Conservation (phyloP, 2,329 filamentous ascomycete genomes). For the Metarhizium brunneum region DNA sequence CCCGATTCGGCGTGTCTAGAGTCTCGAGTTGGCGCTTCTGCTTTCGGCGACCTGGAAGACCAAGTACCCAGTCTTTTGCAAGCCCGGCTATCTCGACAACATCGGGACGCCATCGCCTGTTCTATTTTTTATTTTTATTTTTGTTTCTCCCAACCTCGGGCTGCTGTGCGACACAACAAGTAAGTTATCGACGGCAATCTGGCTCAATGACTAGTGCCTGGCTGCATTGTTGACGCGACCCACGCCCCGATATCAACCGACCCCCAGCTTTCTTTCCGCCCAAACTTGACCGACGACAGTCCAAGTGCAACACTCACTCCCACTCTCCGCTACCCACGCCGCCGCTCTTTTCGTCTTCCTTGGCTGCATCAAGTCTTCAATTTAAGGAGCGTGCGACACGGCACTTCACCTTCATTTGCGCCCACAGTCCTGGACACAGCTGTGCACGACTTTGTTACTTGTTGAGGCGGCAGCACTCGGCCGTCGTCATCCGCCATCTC, state of each 20-base stretch:
- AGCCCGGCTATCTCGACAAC: too few relatives aligned
- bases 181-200: too few relatives aligned
- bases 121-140: too few relatives aligned
- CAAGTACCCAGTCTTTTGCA: too few relatives aligned
- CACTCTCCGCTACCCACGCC: not conserved
- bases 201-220: not conserved
- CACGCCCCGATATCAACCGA: not conserved
- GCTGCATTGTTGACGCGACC: not conserved
- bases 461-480: not conserved
- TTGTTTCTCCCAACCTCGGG: not conserved
- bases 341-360: not conserved
- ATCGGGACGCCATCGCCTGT: too few relatives aligned
- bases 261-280: not conserved
- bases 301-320: too few relatives aligned
- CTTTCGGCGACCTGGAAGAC: not conserved
- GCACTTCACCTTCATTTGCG: not conserved
- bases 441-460: not conserved
- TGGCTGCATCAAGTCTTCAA: not conserved
- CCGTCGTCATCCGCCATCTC: not conserved
- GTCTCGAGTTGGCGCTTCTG: not conserved
- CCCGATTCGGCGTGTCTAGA: not conserved
- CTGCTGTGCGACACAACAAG: too few relatives aligned
- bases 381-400: not conserved
- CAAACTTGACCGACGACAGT: not conserved
- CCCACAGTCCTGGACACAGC: not conserved